These are phyloP conservation scores for Corchorus capsularis DNA, from an alignment of 345 rosid species.

Conservation along the genomic window DNA sequence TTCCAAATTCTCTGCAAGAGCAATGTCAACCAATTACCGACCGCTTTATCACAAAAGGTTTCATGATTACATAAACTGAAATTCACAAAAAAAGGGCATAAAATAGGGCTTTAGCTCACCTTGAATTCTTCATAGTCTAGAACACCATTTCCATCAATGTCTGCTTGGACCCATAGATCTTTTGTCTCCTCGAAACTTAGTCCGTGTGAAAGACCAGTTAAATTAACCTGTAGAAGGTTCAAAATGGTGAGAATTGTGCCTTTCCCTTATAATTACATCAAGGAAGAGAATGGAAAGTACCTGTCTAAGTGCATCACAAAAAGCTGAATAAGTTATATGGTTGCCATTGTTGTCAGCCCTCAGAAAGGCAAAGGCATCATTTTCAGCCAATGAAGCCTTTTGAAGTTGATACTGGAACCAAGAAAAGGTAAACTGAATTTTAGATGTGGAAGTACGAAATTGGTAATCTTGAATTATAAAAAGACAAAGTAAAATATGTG, in stretches of 20 bases:
- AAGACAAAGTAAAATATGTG: not conserved
- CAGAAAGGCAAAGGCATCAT: constrained; percentile 57
- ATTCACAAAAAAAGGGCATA: not conserved
- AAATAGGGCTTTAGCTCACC: constrained; percentile 33
- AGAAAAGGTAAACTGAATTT: constrained; percentile 21
- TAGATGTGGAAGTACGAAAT: not conserved
- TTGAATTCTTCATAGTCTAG: constrained; percentile 62
- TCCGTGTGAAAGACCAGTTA: constrained; percentile 59
- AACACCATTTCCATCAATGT: constrained; percentile 60
- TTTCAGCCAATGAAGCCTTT: constrained; percentile 58
- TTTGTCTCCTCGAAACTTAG: constrained; percentile 60
- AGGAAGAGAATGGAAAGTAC: constrained; percentile 34
- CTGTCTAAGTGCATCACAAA: constrained; percentile 71
- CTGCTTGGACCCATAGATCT: constrained; percentile 68
- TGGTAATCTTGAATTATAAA: constrained; percentile 3
- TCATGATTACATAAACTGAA: not conserved
- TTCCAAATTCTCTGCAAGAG: constrained; percentile 45
- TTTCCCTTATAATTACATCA: not conserved
- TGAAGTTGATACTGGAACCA: constrained; percentile 59
- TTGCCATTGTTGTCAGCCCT: constrained; percentile 50
- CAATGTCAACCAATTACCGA: not conserved
- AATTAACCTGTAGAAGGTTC: constrained; percentile 46
- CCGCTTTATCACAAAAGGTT: not conserved
- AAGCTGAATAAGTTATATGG: constrained; percentile 54
- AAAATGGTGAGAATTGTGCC: constrained; percentile 18